Percentiles rank a stretch among this genome's conserved stretches.
These are phyloP conservation scores for Citrus australasica DNA, from an alignment of 345 rosid genomes.

Conservation along the genomic window DNA sequence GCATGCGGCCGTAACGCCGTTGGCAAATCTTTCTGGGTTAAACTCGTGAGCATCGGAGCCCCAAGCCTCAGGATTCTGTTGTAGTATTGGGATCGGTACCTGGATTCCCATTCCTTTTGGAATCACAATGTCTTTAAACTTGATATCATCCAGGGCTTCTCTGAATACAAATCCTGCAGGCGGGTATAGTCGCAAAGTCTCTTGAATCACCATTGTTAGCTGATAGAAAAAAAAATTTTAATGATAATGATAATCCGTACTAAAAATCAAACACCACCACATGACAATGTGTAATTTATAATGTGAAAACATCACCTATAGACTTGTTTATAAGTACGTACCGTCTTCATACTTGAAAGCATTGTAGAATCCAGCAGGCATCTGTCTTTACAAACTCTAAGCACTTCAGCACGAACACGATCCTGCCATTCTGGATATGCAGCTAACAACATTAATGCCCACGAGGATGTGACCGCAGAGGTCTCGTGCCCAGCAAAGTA, in stretches of 20 bases:
- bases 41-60: constrained; percentile 40
- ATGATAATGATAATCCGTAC: no score
- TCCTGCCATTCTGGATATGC: constrained; percentile 49
- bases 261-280: no score
- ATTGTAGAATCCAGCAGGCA: constrained; percentile 18
- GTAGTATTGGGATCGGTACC: constrained; percentile 34
- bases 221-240: neutral
- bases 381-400: constrained; percentile 9
- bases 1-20: constrained; percentile 45
- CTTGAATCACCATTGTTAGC: constrained; percentile 38
- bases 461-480: constrained; percentile 33
- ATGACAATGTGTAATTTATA: neutral
- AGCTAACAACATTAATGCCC: constrained; percentile 41
- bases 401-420: constrained; percentile 36
- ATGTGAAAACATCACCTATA: neutral
- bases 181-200: constrained; percentile 41
- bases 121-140: constrained; percentile 30
- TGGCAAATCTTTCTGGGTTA: constrained; percentile 40
- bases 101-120: constrained; percentile 36
- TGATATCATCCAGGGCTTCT: constrained; percentile 26
- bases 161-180: constrained; percentile 26
- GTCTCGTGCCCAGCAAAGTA: constrained; percentile 59
- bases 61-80: constrained; percentile 35
- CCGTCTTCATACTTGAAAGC: constrained; percentile 30
- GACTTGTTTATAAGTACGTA: neutral